phyloP scores from a whole-genome alignment of 2,329 filamentous ascomycete species.

The Stagonosporopsis tanaceti region DNA sequence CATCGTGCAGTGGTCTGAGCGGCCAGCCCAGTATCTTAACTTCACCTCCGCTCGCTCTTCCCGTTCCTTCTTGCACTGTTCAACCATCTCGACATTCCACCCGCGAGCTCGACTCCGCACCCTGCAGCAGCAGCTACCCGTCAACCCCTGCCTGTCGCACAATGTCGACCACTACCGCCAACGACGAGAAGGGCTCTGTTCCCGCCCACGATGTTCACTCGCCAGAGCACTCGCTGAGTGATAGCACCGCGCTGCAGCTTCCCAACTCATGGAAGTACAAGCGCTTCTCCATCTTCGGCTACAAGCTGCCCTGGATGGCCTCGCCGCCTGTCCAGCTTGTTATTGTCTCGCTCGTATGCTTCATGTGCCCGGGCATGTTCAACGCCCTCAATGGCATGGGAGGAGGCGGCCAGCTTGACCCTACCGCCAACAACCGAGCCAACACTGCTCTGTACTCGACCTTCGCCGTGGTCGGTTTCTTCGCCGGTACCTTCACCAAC shows the following conservation, averaged over 20 bases:
- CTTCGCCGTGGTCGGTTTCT: slow-evolving; percentile 71
- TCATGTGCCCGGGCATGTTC: slow-evolving; percentile 64
- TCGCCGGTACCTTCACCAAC: slow-evolving; percentile 77
- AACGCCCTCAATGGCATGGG: slow-evolving; percentile 62
- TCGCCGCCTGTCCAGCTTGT: slow-evolving; percentile 58
- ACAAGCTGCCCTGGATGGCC: slow-evolving; percentile 58
- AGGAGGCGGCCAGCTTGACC: slow-evolving; percentile 57
- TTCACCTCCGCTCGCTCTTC: slow-evolving; percentile 17
- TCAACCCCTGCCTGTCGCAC: slow-evolving; percentile 15
- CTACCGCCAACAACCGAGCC: slow-evolving; percentile 69
- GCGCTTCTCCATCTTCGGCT: slow-evolving; percentile 50
- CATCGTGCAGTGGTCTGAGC: slow-evolving; percentile 17
- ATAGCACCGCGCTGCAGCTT: slow-evolving; percentile 43
- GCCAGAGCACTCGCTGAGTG: slow-evolving; percentile 42
- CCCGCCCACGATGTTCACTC: slow-evolving; percentile 37
- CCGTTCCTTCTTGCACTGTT: slow-evolving; percentile 4
- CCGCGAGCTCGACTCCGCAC: slow-evolving; percentile 7
- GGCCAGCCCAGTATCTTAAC: slow-evolving; percentile 18
- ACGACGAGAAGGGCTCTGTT: slow-evolving; percentile 31
- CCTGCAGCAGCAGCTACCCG: slow-evolving; percentile 7
- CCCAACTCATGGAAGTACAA: slow-evolving; percentile 60
- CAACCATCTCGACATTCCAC: slow-evolving; percentile 9
- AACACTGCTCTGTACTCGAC: slow-evolving; percentile 76
- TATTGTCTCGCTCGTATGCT: slow-evolving; percentile 61
- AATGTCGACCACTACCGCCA: slow-evolving; percentile 36